These are phyloP conservation scores for Bruguiera sexangula DNA, from an alignment of 345 rosid species.

Conservation along the genomic window DNA sequence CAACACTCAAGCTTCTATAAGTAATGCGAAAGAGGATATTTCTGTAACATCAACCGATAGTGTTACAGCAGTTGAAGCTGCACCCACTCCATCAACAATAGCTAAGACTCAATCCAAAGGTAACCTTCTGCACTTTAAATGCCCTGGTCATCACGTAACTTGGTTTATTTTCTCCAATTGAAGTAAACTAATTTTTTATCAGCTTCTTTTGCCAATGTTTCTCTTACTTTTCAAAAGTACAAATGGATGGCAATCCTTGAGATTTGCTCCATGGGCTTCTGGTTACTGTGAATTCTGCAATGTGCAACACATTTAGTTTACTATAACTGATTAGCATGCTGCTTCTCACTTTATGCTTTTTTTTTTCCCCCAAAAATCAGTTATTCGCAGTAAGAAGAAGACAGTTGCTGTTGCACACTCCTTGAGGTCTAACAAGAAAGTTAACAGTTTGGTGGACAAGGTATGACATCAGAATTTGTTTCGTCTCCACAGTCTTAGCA, in stretches of 20 bases:
- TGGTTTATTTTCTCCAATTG: no score
- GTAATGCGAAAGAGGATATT: conserved; percentile 27
- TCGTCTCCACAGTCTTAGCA: conserved; percentile 8
- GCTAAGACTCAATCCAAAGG: conserved; percentile 75
- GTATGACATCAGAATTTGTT: conserved; percentile 30
- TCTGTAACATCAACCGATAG: conserved; percentile 26
- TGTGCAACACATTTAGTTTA: not conserved
- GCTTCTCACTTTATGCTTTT: conserved; percentile 9
- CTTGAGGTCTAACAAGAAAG: conserved; percentile 87
- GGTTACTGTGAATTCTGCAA: not conserved
- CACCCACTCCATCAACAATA: conserved; percentile 33
- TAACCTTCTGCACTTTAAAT: conserved; percentile 17
- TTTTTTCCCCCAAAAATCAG: conserved; percentile 34
- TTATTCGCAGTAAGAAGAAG: conserved; percentile 66
- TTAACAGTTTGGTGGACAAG: conserved; percentile 94
- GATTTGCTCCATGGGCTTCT: no score
- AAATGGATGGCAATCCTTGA: no score
- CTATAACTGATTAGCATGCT: not conserved
- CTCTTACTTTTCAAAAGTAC: no score
- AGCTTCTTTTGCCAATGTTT: no score
- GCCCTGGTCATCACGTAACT: not conserved
- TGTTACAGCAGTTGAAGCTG: conserved; percentile 29
- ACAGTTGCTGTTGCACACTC: conserved; percentile 65
- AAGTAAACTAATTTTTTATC: no score
- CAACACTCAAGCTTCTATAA: conserved; percentile 31